Conservation (phyloP, 2,329 filamentous ascomycete species). For the Drechslera avenae region DNA sequence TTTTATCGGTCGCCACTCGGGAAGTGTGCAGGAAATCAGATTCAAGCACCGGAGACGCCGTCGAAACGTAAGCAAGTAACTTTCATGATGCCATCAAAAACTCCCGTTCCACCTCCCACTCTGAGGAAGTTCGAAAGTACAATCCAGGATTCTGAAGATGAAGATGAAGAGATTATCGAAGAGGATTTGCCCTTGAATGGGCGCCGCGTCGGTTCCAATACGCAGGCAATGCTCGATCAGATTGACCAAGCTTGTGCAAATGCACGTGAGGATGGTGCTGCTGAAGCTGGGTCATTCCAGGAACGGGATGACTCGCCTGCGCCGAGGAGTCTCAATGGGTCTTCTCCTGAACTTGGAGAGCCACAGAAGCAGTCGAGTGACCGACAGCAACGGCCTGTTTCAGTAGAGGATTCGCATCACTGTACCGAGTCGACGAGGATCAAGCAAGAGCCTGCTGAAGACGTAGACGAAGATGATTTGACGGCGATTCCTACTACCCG, state of each 20-base stretch:
- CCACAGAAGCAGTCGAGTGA: background rate
- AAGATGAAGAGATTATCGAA: slow-evolving; percentile 32
- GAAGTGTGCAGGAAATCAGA: slow-evolving; percentile 17
- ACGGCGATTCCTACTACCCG: background rate
- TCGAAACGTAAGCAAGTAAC: slow-evolving; percentile 40
- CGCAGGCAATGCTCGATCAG: slow-evolving; percentile 31
- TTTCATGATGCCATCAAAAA: slow-evolving; percentile 24
- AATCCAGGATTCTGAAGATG: slow-evolving; percentile 44
- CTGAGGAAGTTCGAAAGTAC: slow-evolving; percentile 35
- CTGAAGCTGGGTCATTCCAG: slow-evolving; percentile 9
- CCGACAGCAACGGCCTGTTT: background rate
- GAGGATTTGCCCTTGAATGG: slow-evolving; percentile 11
- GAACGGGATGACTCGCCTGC: slow-evolving; percentile 4
- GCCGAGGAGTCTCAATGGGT: slow-evolving; percentile 1
- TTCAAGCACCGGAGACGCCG: slow-evolving; percentile 26
- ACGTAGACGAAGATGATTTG: background rate
- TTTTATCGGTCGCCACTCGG: slow-evolving; percentile 21
- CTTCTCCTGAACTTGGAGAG: slow-evolving; percentile 31
- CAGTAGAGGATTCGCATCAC: background rate
- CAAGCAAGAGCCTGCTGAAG: slow-evolving; percentile 6
- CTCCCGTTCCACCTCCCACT: slow-evolving; percentile 18
- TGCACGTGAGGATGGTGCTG: slow-evolving; percentile 1
- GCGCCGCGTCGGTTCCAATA: slow-evolving; percentile 26
- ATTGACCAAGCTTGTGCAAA: slow-evolving; percentile 36
- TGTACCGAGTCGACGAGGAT: background rate